Percentiles rank a stretch among this genome's conserved stretches.
Evolutionary conservation across 495 filamentous ascomycete genomes (phyloP).

Genomic region (Penicillium pancosmium): DNA sequence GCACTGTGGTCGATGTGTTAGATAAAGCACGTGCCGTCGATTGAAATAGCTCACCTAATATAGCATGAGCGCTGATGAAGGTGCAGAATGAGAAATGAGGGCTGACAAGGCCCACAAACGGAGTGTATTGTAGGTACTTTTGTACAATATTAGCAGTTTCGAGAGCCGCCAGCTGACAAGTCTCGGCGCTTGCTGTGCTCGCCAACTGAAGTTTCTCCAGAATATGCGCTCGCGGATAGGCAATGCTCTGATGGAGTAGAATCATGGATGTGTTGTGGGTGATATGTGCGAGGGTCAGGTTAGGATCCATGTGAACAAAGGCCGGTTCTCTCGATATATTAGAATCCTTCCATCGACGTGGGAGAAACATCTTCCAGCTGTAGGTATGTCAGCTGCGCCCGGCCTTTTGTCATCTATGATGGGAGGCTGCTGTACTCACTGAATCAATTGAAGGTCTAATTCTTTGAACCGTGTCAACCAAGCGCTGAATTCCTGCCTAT

Average conservation of each 20-base stretch:
- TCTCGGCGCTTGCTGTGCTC: constrained; percentile 4
- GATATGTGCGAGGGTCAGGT: constrained; percentile 20
- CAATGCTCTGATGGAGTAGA: constrained; percentile 19
- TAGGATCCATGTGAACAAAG: constrained; percentile 14
- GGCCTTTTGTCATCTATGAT: too few relatives aligned
- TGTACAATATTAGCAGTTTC: constrained; percentile 10
- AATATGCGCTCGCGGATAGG: constrained; percentile 7
- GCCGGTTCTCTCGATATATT: not conserved
- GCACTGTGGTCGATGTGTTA: not conserved
- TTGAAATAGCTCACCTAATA: not conserved
- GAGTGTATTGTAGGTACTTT: constrained; percentile 10
- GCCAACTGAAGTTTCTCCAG: not conserved
- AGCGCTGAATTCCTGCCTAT: constrained; percentile 29
- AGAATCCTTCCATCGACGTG: constrained; percentile 37
- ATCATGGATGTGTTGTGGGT: constrained; percentile 23
- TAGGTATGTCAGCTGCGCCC: not conserved
- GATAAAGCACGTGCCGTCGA: not conserved
- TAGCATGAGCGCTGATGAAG: not conserved
- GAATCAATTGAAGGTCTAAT: constrained; percentile 20
- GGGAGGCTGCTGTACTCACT: constrained; percentile 2
- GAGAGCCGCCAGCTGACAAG: constrained; percentile 10
- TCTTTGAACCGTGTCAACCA: constrained; percentile 37
- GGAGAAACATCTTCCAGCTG: constrained; percentile 47
- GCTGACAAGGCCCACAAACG: constrained; percentile 1
- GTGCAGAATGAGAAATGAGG: constrained; percentile 16